Conservation (phyloP, 1,284 basidiomycete genomes). For the Quambalaria eucalypti region DNA sequence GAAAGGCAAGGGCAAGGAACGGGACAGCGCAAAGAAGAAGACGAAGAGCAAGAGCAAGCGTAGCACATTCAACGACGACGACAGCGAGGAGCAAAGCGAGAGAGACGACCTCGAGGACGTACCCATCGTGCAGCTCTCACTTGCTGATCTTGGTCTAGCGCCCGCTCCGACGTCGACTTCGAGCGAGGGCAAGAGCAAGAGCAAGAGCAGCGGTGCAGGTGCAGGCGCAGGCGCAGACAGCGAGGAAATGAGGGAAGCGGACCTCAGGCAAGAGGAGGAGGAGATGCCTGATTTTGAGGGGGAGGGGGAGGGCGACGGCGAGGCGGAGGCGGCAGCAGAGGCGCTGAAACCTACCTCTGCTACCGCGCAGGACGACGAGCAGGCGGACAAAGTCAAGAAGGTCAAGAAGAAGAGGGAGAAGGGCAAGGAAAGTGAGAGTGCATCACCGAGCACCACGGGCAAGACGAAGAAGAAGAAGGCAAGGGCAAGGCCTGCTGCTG, state of each 20-base stretch:
- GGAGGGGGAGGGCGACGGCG: not conserved
- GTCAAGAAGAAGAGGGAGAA: slow-evolving; percentile 4
- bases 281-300: slow-evolving; percentile 5
- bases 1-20: slow-evolving; percentile 31
- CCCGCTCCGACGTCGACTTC: no score
- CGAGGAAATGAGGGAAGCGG: not conserved
- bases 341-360: no score
- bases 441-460: no score
- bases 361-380: no score
- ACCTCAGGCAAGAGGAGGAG: slow-evolving; percentile 2
- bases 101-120: slow-evolving; percentile 29
- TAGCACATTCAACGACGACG: not conserved
- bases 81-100: not conserved
- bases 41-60: slow-evolving; percentile 2
- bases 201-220: not conserved
- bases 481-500: no score
- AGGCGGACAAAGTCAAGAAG: not conserved
- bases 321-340: no score
- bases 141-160: slow-evolving; percentile 9
- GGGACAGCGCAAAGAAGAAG: slow-evolving; percentile 8
- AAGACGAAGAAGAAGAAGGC: no score
- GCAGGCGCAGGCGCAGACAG: not conserved
- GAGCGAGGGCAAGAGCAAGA: not conserved
- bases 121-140: slow-evolving; percentile 34
- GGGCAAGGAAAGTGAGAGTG: slow-evolving; percentile 6